A percentile compares a stretch with the other conserved stretches of the same genome.
Conservation (phyloP, 768 basidiomycete genomes). For the Suillus luteus region DNA sequence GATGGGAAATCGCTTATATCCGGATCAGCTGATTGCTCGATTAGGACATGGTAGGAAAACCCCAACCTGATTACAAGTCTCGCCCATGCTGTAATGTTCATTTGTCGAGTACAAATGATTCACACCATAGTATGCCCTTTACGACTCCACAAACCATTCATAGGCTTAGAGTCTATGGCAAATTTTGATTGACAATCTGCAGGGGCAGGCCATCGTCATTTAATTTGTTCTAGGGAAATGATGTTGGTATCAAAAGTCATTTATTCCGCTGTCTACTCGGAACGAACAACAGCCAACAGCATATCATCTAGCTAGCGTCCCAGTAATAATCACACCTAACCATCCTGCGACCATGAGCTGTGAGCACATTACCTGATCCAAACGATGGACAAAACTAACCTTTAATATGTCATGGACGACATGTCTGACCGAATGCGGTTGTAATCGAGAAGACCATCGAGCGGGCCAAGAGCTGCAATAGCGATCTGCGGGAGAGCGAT, state of each 20-base stretch:
- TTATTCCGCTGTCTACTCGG: conserved; percentile 25
- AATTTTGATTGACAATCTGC: background rate
- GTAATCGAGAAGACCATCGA: conserved; percentile 94
- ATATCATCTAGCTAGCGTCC: conserved; percentile 24
- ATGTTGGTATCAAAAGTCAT: conserved; percentile 18
- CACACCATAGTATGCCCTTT: no score
- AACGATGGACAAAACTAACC: conserved; percentile 8
- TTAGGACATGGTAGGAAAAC: no score
- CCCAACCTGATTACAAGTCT: no score
- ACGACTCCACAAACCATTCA: background rate
- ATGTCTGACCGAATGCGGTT: conserved; percentile 83
- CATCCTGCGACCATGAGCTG: background rate
- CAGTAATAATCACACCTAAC: conserved; percentile 2
- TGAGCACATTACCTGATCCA: background rate
- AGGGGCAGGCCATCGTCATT: background rate
- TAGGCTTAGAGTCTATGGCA: background rate
- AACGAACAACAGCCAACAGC: conserved; percentile 21
- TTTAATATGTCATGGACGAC: conserved; percentile 76
- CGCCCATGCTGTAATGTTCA: no score
- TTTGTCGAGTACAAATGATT: no score
- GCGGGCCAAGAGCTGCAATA: conserved; percentile 84
- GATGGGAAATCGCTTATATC: no score
- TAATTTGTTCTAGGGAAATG: background rate
- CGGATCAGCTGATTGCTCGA: no score
- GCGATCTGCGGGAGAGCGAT: conserved; percentile 56